Evolutionary conservation across 2,329 filamentous ascomycete genomes (phyloP), one percentile per base, ranked within the genome.

Genomic region (Talaromyces islandicus): DNA sequence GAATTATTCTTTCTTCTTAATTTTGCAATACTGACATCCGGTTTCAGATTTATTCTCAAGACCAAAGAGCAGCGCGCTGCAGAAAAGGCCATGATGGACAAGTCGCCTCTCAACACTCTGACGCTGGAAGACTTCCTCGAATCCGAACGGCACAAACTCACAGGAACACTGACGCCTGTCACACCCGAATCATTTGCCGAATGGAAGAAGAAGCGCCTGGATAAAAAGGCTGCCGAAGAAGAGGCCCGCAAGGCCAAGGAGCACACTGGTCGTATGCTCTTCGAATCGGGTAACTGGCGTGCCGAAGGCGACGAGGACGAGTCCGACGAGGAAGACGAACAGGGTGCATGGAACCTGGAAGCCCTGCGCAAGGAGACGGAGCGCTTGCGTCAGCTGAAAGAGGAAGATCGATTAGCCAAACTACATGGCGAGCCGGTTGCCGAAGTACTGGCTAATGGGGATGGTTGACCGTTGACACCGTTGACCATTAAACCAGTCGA

Each of bases 41-140:
- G 41, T 51, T 60, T 52, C 69, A 96, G 92, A 60, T 99, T 97
- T 80, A 82, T 99, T 50, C 84, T 99, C 64, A 99, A 99, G 81
- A 99, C 94, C 19, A 97, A 95, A 77, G 95, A 97, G 74, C 94
- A 99, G 75, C 85, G 91, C 67, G 92, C 91, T 2, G 92, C 92
- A 24, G 95, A 99, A 76, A 99, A 97, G 79, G 94, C 94, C 3
- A 79, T 97, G 59, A 82, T 96, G 83, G 94, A 97, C 76, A 99
- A 99, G 78, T 95, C 90, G 7, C 93, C 95, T 6, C 82, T 97
- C 61, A 92, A 92, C 73, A 97, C 94, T 1, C 83, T 99, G 56
- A 99, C 94, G 0, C 83, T 99, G 53, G 94, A 99, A 79, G 94
- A 99, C 74, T 99, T 97, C 82, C 79, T 99, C 59, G 94, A 99